Evolutionary conservation across 2,329 filamentous ascomycete species (phyloP), one percentile per base, ranked within the genome.

Genomic region (Fusarium concolor): DNA sequence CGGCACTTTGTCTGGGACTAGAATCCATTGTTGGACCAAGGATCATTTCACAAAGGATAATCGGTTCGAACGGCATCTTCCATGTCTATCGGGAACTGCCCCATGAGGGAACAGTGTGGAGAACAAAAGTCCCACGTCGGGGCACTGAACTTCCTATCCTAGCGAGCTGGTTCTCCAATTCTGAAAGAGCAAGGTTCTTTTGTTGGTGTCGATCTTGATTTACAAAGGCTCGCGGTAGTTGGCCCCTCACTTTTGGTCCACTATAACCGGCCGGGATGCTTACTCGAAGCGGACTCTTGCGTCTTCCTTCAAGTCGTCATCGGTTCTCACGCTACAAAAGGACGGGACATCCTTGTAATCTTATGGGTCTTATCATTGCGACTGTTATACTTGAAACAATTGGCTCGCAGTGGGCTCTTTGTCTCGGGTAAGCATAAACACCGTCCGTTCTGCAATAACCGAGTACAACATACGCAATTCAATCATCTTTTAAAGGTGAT

Each of bases 121-220:
- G 56, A 66, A 56, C 62, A 66, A 66, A 66, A 66, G 63, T 65
- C 45, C 62, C 62, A 18, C 42, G 53, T 55, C 29, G 6, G 20
- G 24, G n/a, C 10, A 43, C 20, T 17, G 12, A 56, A 46, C 54
- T 56, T 42, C 46, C 54, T 53, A 18, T 56, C 31, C 28, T 6
- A 22, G 44, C n/a, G 37, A 26, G 46, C 49, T 51, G 9, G 9
- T 41, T 41, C 47, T 50, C 47, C 47, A 43, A 18, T 12, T 26
- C 14, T 35, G 15, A 35, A 35, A 35, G 31, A 33, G 15, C n/a
- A 42, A 20, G 35, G 47, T 20, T 28, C 26, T 38, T 54, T 17
- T 39, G 20, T 10, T 17, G 42, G 28, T 20, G 51, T 22, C 11
- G 51, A 54, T 54, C 51, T 28, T 37, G 22, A 38, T 37, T 54